phyloP scores from a whole-genome alignment of 352 stramenopile species.

The Globisporangium emineosum region DNA sequence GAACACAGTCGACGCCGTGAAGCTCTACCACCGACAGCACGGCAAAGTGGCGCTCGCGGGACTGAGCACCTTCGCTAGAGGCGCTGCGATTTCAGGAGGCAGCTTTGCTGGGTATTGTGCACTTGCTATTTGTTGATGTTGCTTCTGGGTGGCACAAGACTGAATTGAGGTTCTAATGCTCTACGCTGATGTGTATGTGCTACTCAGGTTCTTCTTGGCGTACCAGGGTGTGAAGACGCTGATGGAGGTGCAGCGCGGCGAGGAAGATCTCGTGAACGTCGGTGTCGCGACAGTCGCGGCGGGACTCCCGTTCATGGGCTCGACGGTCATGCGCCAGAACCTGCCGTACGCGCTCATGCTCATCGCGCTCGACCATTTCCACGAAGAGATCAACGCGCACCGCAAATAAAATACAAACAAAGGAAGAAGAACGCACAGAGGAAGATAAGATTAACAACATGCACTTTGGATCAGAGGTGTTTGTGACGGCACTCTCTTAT shows the following conservation, averaged over 20 bases:
- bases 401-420: slow-evolving; percentile 24
- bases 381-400: slow-evolving; percentile 69
- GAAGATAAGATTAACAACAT: not conserved
- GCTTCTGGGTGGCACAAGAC: not conserved
- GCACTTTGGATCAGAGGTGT: too few species aligned
- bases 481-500: not conserved
- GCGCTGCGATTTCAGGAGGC: slow-evolving; percentile 53
- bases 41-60: slow-evolving; percentile 41
- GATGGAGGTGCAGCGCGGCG: slow-evolving; percentile 49
- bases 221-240: slow-evolving; percentile 78
- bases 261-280: slow-evolving; percentile 59
- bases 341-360: slow-evolving; percentile 75
- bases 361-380: slow-evolving; percentile 75
- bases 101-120: slow-evolving; percentile 50
- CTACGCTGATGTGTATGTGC: not conserved
- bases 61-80: slow-evolving; percentile 41
- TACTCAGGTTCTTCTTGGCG: slow-evolving; percentile 64
- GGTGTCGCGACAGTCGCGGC: slow-evolving; percentile 50
- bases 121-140: not conserved
- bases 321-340: slow-evolving; percentile 68
- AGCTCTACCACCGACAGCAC: slow-evolving; percentile 59
- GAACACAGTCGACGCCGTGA: slow-evolving; percentile 57
- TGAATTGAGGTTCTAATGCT: not conserved
- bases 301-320: slow-evolving; percentile 56
- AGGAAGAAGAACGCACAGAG: not conserved